Evolutionary conservation across 2,329 filamentous ascomycete species (phyloP).

Genomic region (Pseudocercospora cruenta): DNA sequence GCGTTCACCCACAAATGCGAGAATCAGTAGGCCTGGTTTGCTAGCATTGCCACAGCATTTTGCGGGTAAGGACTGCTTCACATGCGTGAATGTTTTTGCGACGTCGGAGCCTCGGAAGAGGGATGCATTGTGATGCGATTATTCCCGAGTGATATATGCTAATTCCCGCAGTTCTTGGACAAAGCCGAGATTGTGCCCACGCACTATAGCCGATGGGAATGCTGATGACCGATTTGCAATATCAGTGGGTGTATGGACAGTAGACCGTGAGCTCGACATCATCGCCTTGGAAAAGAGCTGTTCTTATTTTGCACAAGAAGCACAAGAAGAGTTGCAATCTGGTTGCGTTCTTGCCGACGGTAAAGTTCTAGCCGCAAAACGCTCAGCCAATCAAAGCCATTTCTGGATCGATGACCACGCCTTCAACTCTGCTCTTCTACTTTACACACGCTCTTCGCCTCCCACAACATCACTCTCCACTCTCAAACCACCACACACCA

Average conservation of each 20-base stretch:
- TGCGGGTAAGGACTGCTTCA: background rate
- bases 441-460: conserved; percentile 8
- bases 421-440: background rate
- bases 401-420: too few relatives aligned
- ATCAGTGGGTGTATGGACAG: too few relatives aligned
- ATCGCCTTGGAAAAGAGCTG: too few relatives aligned
- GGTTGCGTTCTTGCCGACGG: background rate
- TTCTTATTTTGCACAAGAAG: background rate
- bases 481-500: conserved; percentile 29
- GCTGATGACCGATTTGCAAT: background rate
- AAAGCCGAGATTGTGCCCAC: background rate
- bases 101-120: background rate
- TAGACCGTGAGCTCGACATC: too few relatives aligned
- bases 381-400: background rate
- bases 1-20: background rate
- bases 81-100: background rate
- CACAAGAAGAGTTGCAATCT: too few relatives aligned
- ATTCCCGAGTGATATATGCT: background rate
- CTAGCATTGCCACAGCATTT: background rate
- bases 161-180: background rate
- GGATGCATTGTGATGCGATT: background rate
- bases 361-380: too few relatives aligned
- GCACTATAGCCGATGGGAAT: background rate
- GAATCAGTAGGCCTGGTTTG: background rate
- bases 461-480: conserved; percentile 26